Conservation (phyloP, 495 filamentous ascomycete genomes). For the Neurospora sp. region DNA sequence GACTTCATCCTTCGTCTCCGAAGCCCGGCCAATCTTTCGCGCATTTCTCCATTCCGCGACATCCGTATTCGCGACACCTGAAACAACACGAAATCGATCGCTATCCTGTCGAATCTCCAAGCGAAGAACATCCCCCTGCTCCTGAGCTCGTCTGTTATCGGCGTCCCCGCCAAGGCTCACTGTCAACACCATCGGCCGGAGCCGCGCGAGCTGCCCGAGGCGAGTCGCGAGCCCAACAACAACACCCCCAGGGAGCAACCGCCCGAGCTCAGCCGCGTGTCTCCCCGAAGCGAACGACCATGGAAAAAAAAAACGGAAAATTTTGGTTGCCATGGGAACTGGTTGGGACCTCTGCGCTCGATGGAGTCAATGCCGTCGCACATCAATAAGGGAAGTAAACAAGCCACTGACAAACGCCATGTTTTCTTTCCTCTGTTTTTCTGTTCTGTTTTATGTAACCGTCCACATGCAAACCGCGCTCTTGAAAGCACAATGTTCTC, state of each 20-base stretch:
- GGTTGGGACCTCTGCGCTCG: too few relatives aligned
- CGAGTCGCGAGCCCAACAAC: background rate
- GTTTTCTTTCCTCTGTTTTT: background rate
- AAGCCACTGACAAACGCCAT: background rate
- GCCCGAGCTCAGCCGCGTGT: background rate
- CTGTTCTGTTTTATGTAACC: background rate
- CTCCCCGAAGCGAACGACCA: background rate
- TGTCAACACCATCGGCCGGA: slow-evolving; percentile 1
- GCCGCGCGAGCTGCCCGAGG: background rate
- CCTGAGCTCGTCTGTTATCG: background rate
- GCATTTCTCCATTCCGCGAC: background rate
- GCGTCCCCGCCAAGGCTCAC: background rate
- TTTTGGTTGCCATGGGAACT: too few relatives aligned
- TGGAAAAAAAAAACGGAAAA: too few relatives aligned
- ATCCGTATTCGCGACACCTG: background rate
- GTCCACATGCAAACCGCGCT: background rate
- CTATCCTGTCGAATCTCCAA: background rate
- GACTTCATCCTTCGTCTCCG: background rate
- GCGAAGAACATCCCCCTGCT: background rate
- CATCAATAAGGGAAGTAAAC: background rate
- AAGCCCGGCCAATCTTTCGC: background rate
- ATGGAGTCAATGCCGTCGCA: too few relatives aligned
- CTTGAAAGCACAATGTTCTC: background rate
- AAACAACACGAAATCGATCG: background rate
- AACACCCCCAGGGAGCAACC: background rate